Percentiles rank a stretch among this genome's conserved stretches.
These are phyloP conservation scores for Medicago truncatula DNA, from an alignment of 306 rosid genomes.

Conservation along the genomic window MtrunA17r5.0-ANR NC_053045.1:41525501-41526000, in stretches of 20 bases:
- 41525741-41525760: constrained; percentile 71
- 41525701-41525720: constrained; percentile 69
- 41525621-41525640: constrained; percentile 70
- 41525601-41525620: constrained; percentile 81
- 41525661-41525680: constrained; percentile 71
- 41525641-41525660: constrained; percentile 69
- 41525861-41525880: constrained; percentile 66
- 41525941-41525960: constrained; percentile 58
- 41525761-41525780: constrained; percentile 81
- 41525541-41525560: constrained; percentile 62
- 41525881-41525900: constrained; percentile 51
- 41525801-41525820: constrained; percentile 72
- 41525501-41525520: constrained; percentile 90
- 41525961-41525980: constrained; percentile 53
- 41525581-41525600: constrained; percentile 67
- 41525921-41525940: constrained; percentile 78
- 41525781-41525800: constrained; percentile 79
- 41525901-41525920: constrained; percentile 67
- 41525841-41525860: constrained; percentile 89
- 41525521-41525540: constrained; percentile 69
- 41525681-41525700: constrained; percentile 89
- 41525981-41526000: constrained; percentile 74
- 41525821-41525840: constrained; percentile 81
- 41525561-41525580: constrained; percentile 70
- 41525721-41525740: constrained; percentile 79